These are phyloP conservation scores for Cynanchum wilfordii DNA, from an alignment of 257 asterid genomes.

Conservation along the genomic window DNA sequence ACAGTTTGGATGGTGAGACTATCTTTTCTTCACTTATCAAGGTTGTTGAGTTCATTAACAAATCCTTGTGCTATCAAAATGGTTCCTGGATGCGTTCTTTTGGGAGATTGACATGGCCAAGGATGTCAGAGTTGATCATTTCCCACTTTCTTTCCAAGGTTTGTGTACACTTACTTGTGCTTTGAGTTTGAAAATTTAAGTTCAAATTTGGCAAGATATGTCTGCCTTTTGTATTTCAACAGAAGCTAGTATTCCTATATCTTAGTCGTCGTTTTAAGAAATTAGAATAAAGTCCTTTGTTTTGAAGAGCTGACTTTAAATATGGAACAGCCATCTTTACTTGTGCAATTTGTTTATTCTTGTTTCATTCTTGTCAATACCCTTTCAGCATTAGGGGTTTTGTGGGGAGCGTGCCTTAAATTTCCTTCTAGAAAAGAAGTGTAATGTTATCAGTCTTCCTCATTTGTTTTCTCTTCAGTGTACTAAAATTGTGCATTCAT, in stretches of 20 bases:
- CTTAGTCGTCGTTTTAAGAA: neutral
- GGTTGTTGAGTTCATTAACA: slow-evolving; percentile 49
- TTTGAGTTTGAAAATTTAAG: neutral
- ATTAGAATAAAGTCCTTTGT: neutral
- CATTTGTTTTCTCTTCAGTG: slow-evolving; percentile 3
- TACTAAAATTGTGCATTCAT: neutral
- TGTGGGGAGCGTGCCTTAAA: neutral
- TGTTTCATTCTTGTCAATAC: neutral
- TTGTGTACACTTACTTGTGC: slow-evolving; percentile 15
- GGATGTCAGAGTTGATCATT: slow-evolving; percentile 83
- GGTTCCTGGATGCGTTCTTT: slow-evolving; percentile 70
- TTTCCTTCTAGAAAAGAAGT: neutral
- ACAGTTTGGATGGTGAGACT: slow-evolving; percentile 54
- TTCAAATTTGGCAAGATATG: too few species aligned
- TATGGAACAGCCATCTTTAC: neutral
- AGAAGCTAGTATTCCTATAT: neutral
- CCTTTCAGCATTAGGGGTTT: neutral
- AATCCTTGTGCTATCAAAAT: slow-evolving; percentile 56
- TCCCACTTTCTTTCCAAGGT: slow-evolving; percentile 88
- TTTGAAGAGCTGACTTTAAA: neutral
- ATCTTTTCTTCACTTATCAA: slow-evolving; percentile 57
- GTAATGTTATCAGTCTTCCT: neutral
- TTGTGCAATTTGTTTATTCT: neutral
- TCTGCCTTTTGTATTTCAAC: neutral
- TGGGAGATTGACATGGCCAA: slow-evolving; percentile 95